A percentile compares a stretch with the other conserved stretches of the same genome.
These are phyloP conservation scores for Margaritispora aquatica DNA, from an alignment of 495 filamentous ascomycete genomes.

Conservation along the genomic window DNA sequence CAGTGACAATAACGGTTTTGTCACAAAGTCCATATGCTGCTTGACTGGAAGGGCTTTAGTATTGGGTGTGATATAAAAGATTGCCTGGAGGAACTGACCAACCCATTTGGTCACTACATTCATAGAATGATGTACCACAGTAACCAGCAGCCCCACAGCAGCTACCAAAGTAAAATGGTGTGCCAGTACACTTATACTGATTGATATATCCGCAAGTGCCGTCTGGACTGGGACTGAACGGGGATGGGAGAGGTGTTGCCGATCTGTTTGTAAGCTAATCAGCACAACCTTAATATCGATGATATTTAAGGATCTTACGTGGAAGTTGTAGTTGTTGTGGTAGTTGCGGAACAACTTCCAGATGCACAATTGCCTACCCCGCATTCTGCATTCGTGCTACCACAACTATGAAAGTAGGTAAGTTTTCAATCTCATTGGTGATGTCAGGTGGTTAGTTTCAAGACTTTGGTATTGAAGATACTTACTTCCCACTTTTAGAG, in stretches of 20 bases:
- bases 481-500: neutral
- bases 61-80: too few species aligned
- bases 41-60: too few species aligned
- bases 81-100: too few species aligned
- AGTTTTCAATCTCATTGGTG: too few species aligned
- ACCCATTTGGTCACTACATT: neutral
- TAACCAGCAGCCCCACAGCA: constrained; percentile 2
- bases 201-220: constrained; percentile 2
- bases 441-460: too few species aligned
- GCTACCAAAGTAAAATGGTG: neutral
- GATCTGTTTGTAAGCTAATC: constrained; percentile 19
- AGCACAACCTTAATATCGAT: too few species aligned
- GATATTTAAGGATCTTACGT: too few species aligned
- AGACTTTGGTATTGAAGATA: too few species aligned
- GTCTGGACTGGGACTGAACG: neutral
- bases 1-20: neutral
- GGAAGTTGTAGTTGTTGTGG: constrained; percentile 5
- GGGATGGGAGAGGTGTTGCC: constrained; percentile 3
- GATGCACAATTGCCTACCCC: constrained; percentile 16
- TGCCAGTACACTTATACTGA: constrained; percentile 1
- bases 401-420: neutral
- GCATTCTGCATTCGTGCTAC: neutral
- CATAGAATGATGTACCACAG: neutral
- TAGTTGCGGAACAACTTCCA: constrained; percentile 22
- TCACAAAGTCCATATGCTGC: too few species aligned